A percentile compares a stretch with the other conserved stretches of the same genome.
phyloP scores from a whole-genome alignment of 2,329 filamentous ascomycete species.

The Anthostomella pinea region DNA sequence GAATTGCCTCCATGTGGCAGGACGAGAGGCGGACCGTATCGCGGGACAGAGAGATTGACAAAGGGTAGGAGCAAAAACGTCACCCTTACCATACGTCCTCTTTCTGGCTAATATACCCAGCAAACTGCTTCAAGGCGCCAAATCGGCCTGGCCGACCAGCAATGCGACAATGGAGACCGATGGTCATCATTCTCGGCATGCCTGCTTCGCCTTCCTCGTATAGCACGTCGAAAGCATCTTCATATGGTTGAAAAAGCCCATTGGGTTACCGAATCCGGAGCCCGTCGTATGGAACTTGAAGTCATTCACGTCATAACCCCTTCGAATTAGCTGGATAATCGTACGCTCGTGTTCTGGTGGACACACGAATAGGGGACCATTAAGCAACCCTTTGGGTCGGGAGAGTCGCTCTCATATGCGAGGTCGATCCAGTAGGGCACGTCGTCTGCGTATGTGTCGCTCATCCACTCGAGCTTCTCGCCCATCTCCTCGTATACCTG shows the following conservation, averaged over 20 bases:
- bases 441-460: conserved; percentile 53
- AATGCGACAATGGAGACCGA: conserved; percentile 38
- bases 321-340: too few relatives aligned
- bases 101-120: conserved; percentile 41
- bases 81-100: conserved; percentile 44
- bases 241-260: conserved; percentile 44
- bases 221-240: conserved; percentile 51
- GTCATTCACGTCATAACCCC: conserved; percentile 47
- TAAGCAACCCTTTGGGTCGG: conserved; percentile 44
- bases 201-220: conserved; percentile 50
- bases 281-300: conserved; percentile 40
- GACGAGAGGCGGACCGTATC: not conserved
- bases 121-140: conserved; percentile 48
- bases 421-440: conserved; percentile 55
- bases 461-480: conserved; percentile 46
- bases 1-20: too few relatives aligned
- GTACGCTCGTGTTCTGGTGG: not conserved
- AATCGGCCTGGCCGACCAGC: conserved; percentile 51
- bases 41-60: not conserved
- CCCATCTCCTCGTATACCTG: conserved; percentile 52
- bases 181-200: conserved; percentile 56
- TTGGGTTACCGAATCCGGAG: conserved; percentile 43
- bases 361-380: conserved; percentile 52
- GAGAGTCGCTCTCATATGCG: conserved; percentile 41
- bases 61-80: not conserved